These are phyloP conservation scores for Fraxinus nigra DNA, from an alignment of 305 asterid genomes.

Conservation along the genomic window DNA sequence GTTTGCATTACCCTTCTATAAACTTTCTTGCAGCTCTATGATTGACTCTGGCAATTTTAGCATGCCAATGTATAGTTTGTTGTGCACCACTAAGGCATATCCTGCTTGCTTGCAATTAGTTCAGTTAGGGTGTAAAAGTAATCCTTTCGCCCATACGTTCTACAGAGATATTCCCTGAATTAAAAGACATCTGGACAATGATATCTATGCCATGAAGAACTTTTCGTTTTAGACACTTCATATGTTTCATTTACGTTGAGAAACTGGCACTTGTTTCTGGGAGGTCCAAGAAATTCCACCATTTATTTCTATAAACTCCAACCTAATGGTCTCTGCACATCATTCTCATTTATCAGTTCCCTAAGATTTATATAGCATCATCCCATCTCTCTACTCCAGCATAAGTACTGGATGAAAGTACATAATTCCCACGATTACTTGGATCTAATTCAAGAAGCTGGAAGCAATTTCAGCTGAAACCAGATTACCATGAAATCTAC, in stretches of 20 bases:
- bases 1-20: background rate
- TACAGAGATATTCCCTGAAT: background rate
- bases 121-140: background rate
- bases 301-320: constrained; percentile 55
- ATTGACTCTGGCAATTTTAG: background rate
- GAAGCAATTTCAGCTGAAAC: constrained; percentile 55
- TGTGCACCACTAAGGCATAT: background rate
- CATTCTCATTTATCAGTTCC: constrained; percentile 39
- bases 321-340: constrained; percentile 54
- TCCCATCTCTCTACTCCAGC: constrained; percentile 66
- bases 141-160: background rate
- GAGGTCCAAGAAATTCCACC: constrained; percentile 7
- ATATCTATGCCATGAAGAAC: background rate
- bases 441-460: constrained; percentile 58
- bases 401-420: constrained; percentile 49
- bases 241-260: background rate
- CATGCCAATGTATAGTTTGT: background rate
- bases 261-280: background rate
- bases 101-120: background rate
- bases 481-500: constrained; percentile 53
- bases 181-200: background rate
- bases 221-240: constrained; percentile 9
- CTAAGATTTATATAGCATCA: constrained; percentile 49
- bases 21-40: background rate
- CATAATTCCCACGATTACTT: constrained; percentile 50